Percentiles rank a stretch among this genome's conserved stretches.
Conservation (phyloP, 2,329 filamentous ascomycete species). For the Talaromyces funiculosus region DNA sequence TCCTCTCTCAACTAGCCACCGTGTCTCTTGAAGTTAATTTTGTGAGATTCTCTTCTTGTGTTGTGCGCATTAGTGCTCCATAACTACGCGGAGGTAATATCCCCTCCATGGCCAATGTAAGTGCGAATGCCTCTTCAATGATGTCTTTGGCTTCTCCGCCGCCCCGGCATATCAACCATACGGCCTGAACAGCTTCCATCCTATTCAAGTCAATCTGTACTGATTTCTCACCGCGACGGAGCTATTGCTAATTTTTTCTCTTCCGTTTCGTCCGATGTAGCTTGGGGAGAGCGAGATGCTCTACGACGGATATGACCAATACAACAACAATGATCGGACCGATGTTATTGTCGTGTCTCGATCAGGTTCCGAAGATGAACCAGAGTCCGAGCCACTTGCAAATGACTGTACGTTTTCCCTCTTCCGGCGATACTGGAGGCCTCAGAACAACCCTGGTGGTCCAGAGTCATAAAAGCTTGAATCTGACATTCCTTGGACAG, state of each 20-base stretch:
- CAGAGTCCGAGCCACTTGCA: conserved; percentile 52
- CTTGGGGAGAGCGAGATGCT: conserved; percentile 57
- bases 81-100: conserved; percentile 24
- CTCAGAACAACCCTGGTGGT: conserved; percentile 8
- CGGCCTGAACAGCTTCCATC: not conserved
- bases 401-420: conserved; percentile 48
- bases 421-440: conserved; percentile 1
- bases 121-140: conserved; percentile 14
- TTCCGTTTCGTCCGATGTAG: conserved; percentile 30
- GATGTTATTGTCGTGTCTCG: conserved; percentile 59
- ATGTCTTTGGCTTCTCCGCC: not conserved
- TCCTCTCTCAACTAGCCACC: not conserved
- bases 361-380: conserved; percentile 53
- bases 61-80: not conserved
- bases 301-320: conserved; percentile 52
- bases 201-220: not conserved
- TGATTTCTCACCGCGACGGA: not conserved
- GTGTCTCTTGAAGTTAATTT: not conserved
- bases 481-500: conserved; percentile 38
- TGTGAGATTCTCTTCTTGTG: not conserved
- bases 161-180: not conserved
- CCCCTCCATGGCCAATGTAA: conserved; percentile 43
- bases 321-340: conserved; percentile 57
- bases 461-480: conserved; percentile 2
- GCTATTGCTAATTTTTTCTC: conserved; percentile 25